Base-by-base conservation (phyloP, 352 stramenopile genomes). In the Phytopythium aichiense region DNA sequence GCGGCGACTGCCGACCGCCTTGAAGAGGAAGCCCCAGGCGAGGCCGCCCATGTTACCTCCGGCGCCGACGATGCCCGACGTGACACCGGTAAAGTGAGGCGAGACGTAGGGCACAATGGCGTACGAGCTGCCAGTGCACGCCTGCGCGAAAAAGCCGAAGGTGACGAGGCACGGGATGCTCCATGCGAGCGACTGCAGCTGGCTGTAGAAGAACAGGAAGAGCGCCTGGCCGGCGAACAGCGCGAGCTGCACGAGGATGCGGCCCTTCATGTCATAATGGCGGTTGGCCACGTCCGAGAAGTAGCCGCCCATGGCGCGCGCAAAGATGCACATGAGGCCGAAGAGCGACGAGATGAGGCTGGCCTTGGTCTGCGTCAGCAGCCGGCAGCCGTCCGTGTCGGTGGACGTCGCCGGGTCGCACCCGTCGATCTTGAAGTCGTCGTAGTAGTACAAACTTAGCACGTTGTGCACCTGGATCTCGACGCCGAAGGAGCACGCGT, bases 401-500 rank as follows among this genome's bases (percentile, higher is more conserved):
- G 48, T 46, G 23, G 73, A 69, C 4, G 52, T 66, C 3, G 45
- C 61, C 15, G 51, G 37, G n/a, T 74, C 66, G 30, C 75, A 85
- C 28, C 71, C 87, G 7, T 59, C 58, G 4, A 78, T 69, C 18
- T 72, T 77, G 57, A 97, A 97, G 35, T 88, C 81, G 52, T 93
- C 75, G 51, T 89, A 88, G 72, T 97, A 97, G 71, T 96, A 98
- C n/a, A 84, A 57, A 42, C 87, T 89, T 43, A 93, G 81, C 42
- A 91, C 88, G 68, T 98, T 98, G 79, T 98, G 95, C 59, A 98
- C 89, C 67, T 95, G 95, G 9, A 98, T 71, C 68, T 98, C 94
- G 51, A 98, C 84, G 49, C 94, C 94, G 61, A 98, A 98, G 76
- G 83, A 97, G 60, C 79, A 89, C 2, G 86, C 93, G 57, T 98